phyloP scores from a whole-genome alignment of 306 rosid species.

The Quercus variabilis region DNA sequence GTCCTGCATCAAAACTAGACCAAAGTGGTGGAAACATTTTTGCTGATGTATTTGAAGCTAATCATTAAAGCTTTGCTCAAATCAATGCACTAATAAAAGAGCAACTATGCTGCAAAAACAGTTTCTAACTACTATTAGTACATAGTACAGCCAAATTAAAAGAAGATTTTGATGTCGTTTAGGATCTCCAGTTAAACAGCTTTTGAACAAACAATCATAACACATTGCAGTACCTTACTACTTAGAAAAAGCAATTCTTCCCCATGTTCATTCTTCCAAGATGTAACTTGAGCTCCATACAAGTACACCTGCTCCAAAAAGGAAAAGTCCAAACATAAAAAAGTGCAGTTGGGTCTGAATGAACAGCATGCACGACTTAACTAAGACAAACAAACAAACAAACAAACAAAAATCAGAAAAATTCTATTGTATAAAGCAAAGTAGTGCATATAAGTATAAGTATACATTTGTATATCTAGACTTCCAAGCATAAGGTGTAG shows the following conservation, averaged over 20 bases:
- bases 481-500: neutral
- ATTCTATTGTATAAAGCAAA: neutral
- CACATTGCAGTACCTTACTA: constrained; percentile 44
- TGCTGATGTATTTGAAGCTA: neutral
- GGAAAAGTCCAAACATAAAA: neutral
- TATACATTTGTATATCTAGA: neutral
- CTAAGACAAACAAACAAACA: neutral
- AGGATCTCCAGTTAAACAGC: neutral
- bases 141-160: neutral
- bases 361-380: neutral
- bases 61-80: neutral
- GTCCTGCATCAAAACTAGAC: too few species aligned
- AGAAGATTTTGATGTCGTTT: neutral
- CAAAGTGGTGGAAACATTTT: too few species aligned
- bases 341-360: neutral
- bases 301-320: constrained; percentile 48
- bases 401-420: neutral
- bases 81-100: neutral
- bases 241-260: constrained; percentile 75
- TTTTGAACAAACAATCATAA: neutral
- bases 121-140: neutral
- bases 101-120: neutral
- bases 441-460: too few species aligned
- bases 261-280: constrained; percentile 74
- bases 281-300: constrained; percentile 71